Conservation (phyloP, 495 filamentous ascomycete genomes). For the Penicillium longicatenatum region DNA sequence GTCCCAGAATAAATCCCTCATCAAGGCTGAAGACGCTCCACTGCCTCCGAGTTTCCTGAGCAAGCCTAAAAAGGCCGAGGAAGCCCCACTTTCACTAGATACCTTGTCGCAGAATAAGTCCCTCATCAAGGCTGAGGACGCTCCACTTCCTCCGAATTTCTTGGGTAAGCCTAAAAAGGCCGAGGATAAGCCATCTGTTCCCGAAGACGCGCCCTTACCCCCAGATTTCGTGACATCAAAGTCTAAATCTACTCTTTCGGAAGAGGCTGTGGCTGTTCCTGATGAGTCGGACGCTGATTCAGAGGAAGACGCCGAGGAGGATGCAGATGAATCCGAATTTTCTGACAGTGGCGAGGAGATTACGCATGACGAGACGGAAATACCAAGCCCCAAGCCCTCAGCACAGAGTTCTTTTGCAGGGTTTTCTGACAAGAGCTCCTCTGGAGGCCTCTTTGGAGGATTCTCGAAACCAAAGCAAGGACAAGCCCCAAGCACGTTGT, state of each 20-base stretch:
- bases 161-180: slow-evolving; percentile 8
- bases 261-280: slow-evolving; percentile 30
- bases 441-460: slow-evolving; percentile 46
- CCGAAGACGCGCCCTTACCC: slow-evolving; percentile 17
- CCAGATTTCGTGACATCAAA: slow-evolving; percentile 1
- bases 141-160: slow-evolving; percentile 52
- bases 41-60: slow-evolving; percentile 43
- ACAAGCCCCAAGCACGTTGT: slow-evolving; percentile 46
- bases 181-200: slow-evolving; percentile 29
- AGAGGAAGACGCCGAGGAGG: neutral
- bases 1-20: slow-evolving; percentile 25
- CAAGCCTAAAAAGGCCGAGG: slow-evolving; percentile 19
- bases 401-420: slow-evolving; percentile 69
- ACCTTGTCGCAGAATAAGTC: slow-evolving; percentile 26
- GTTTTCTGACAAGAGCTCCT: slow-evolving; percentile 35
- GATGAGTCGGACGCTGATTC: slow-evolving; percentile 28
- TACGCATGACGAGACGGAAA: slow-evolving; percentile 54
- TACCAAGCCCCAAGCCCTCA: slow-evolving; percentile 57
- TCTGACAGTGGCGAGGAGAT: slow-evolving; percentile 46
- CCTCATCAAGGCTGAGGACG: slow-evolving; percentile 42
- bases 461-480: slow-evolving; percentile 26
- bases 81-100: slow-evolving; percentile 25
- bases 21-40: slow-evolving; percentile 53
- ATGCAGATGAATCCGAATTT: slow-evolving; percentile 39
- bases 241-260: slow-evolving; percentile 10